Conservation (phyloP, 352 stramenopile genomes). For the Thalassiosira oceanica region DNA sequence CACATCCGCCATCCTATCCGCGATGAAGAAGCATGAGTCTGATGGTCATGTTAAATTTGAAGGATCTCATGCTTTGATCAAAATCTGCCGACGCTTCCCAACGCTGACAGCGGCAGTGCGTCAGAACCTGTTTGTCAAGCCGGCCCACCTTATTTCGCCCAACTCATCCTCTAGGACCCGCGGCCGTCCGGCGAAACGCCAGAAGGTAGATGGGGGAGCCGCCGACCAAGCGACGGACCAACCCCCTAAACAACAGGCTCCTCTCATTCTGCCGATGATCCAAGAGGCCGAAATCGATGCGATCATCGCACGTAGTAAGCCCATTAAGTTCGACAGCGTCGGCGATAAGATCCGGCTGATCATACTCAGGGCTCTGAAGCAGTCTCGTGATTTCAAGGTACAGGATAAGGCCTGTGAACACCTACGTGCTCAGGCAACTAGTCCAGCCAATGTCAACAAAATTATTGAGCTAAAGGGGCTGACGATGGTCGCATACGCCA, state of each 20-base stretch:
- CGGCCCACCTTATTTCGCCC: not conserved
- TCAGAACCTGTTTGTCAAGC: conserved; percentile 7
- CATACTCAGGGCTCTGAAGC: conserved; percentile 11
- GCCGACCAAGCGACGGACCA: not conserved
- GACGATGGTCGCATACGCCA: conserved; percentile 12
- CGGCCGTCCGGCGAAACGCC: too few species aligned
- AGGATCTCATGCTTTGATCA: conserved; percentile 20
- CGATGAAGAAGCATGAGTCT: conserved; percentile 18
- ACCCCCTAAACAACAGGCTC: not conserved
- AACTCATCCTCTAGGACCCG: too few species aligned
- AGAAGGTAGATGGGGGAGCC: too few species aligned
- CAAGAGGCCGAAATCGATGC: conserved; percentile 1
- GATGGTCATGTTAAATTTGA: conserved; percentile 16
- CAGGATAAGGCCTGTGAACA: conserved; percentile 21
- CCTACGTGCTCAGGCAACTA: conserved; percentile 13
- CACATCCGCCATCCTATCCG: conserved; percentile 6
- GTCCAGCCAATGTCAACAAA: conserved; percentile 14
- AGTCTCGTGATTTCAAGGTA: conserved; percentile 14
- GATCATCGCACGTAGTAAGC: conserved; percentile 14
- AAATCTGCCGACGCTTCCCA: conserved; percentile 10
- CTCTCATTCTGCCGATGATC: not conserved
- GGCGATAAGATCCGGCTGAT: conserved; percentile 22
- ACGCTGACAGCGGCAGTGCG: not conserved
- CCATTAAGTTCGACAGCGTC: conserved; percentile 21
- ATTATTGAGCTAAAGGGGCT: conserved; percentile 18